Evolutionary conservation across 495 filamentous ascomycete genomes (phyloP).

Genomic region (Annulohypoxylon nitens): DNA sequence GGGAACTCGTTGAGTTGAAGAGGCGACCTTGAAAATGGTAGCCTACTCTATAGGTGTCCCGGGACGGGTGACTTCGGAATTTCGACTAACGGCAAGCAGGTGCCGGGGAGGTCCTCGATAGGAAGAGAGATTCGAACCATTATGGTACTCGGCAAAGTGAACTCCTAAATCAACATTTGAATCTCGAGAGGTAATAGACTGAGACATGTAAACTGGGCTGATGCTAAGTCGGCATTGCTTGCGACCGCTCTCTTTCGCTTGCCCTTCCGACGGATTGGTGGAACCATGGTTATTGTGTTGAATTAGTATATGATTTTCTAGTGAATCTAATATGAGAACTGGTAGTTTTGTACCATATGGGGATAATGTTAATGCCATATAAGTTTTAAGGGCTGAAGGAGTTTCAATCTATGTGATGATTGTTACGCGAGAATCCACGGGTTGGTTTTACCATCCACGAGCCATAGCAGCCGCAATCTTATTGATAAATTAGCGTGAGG

Average conservation of each 20-base stretch:
- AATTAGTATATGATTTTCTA: background rate
- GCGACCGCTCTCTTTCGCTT: background rate
- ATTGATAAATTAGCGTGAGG: background rate
- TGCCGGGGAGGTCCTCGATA: too few relatives aligned
- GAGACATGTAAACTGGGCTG: background rate
- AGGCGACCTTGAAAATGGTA: background rate
- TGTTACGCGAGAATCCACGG: background rate
- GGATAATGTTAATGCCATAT: background rate
- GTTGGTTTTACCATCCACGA: background rate
- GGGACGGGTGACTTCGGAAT: background rate
- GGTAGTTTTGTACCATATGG: background rate
- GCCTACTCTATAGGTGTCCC: too few relatives aligned
- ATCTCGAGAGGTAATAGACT: background rate
- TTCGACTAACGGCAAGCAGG: background rate
- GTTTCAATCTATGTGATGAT: background rate
- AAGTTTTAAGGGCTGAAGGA: background rate
- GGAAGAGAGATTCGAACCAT: background rate
- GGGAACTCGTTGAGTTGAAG: background rate
- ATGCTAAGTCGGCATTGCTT: background rate
- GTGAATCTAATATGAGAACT: background rate
- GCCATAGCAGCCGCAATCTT: background rate
- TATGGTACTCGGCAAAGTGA: background rate
- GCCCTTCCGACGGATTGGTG: background rate
- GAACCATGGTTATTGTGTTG: background rate
- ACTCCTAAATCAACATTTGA: slow-evolving; percentile 2